Base-by-base conservation (phyloP, 306 rosid genomes). In the Pueraria montana region DNA sequence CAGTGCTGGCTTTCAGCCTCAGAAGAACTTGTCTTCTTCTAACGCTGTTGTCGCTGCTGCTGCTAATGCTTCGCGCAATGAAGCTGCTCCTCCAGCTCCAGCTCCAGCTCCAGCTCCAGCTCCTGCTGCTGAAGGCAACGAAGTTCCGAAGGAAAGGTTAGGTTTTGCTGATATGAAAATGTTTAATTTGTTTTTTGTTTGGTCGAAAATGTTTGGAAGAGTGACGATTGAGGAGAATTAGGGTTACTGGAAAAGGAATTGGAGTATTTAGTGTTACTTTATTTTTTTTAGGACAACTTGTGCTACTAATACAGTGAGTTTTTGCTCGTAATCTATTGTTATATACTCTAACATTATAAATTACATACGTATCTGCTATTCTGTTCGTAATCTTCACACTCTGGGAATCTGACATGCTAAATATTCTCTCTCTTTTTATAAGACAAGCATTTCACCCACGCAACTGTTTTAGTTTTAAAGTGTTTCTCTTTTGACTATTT, bases 141-240 rank as follows among this genome's bases (percentile, higher is more conserved):
- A 83, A 59, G 79, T 71, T 73, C 90, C 94, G 32, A 93, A 91
- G 74, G 90, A 89, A 17, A 85, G 92, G 95, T 94, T 76, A 24
- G 82, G 74, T 74, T 82, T 40, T 26, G 4, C 34, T n/a, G 13
- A 36, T 11, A n/a, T 13, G 1, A 6, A 18, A 30, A 16, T 4
- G 11, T 11, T 17, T 3, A 68, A 3, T 0, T 16, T 11, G 14
- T 3, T 4, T 8, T 0, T 40, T 79, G 20, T 53, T 50, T 30
- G 4, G 30, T 82, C 0, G 63, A 76, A 81, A 27, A 48, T 38
- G 46, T 24, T 74, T 73, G 61, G 53, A 17, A 36, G 63, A 62
- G 45, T 20, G 18, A 30, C 27, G 24, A 40, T 42, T 18, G 23
- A 50, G 20, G 82, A 11, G 38, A 81, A 74, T 8, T 53, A 43